Conservation (phyloP, 2,329 filamentous ascomycete species). For the Trichoderma gracile region DNA sequence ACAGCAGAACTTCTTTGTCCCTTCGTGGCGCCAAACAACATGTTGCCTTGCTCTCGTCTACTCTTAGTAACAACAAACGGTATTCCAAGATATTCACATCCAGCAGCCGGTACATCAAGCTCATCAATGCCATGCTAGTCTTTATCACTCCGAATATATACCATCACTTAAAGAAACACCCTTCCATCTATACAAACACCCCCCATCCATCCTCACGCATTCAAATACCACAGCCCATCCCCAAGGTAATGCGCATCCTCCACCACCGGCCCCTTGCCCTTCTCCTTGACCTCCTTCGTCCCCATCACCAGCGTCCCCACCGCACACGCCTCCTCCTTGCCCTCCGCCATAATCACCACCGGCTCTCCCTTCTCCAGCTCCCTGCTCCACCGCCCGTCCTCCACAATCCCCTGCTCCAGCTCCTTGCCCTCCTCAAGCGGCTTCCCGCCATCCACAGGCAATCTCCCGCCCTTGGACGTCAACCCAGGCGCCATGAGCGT, state of each 20-base stretch:
- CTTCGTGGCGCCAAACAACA: no score
- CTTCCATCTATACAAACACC: neutral
- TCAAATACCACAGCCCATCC: slow-evolving; percentile 85
- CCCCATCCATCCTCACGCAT: slow-evolving; percentile 39
- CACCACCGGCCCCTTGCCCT: slow-evolving; percentile 91
- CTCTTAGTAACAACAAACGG: no score
- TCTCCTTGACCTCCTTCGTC: slow-evolving; percentile 88
- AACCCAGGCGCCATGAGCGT: slow-evolving; percentile 95
- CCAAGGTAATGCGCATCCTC: slow-evolving; percentile 93
- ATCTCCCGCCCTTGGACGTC: slow-evolving; percentile 76
- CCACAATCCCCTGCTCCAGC: slow-evolving; percentile 46
- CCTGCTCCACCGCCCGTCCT: slow-evolving; percentile 58
- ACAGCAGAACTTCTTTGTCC: no score
- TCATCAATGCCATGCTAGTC: neutral
- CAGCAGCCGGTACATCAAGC: no score
- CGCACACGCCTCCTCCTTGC: slow-evolving; percentile 87
- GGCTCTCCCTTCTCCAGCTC: slow-evolving; percentile 79
- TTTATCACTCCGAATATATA: neutral
- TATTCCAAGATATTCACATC: no score
- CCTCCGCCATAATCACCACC: slow-evolving; percentile 88
- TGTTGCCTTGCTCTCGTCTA: no score
- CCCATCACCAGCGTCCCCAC: slow-evolving; percentile 81
- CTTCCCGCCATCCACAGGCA: slow-evolving; percentile 59
- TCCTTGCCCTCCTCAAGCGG: slow-evolving; percentile 44
- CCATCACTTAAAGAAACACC: neutral